These are phyloP conservation scores for Leishmania arabica DNA, from an alignment of 208 protist genomes.

Conservation along the genomic window DNA sequence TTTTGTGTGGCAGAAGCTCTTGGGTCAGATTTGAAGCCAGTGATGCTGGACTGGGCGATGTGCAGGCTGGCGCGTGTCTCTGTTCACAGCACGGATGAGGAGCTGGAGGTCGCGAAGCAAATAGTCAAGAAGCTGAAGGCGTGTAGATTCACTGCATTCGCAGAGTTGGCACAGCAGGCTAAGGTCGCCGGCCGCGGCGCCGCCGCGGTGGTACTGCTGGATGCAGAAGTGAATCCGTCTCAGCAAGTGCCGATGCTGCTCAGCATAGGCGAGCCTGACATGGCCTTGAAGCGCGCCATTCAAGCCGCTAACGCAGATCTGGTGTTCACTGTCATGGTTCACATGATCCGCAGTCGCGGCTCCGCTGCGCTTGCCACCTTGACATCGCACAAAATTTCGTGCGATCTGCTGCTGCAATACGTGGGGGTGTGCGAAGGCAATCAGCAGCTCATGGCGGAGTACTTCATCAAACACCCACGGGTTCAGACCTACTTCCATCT, in stretches of 20 bases:
- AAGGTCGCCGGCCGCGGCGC: slow-evolving; percentile 48
- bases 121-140: slow-evolving; percentile 56
- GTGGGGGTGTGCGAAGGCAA: slow-evolving; percentile 39
- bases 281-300: slow-evolving; percentile 56
- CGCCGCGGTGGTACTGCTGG: slow-evolving; percentile 62
- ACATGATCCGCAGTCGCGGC: slow-evolving; percentile 55
- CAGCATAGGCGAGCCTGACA: slow-evolving; percentile 68
- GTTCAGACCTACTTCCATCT: slow-evolving; percentile 46
- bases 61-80: slow-evolving; percentile 66
- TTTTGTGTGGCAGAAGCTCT: slow-evolving; percentile 76
- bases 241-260: slow-evolving; percentile 66
- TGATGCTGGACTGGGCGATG: slow-evolving; percentile 95
- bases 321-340: slow-evolving; percentile 67
- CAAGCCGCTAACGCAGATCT: slow-evolving; percentile 52
- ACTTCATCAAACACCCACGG: slow-evolving; percentile 46
- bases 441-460: slow-evolving; percentile 42
- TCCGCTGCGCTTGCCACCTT: slow-evolving; percentile 40
- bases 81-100: slow-evolving; percentile 17
- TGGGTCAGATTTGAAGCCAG: slow-evolving; percentile 52
- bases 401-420: slow-evolving; percentile 57
- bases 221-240: slow-evolving; percentile 49
- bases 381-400: slow-evolving; percentile 23
- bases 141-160: slow-evolving; percentile 49
- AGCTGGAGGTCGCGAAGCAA: slow-evolving; percentile 38
- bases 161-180: slow-evolving; percentile 58